Evolutionary conservation across 257 asterid species (phyloP).

Genomic region (Nicotiana noctiflora): DNA sequence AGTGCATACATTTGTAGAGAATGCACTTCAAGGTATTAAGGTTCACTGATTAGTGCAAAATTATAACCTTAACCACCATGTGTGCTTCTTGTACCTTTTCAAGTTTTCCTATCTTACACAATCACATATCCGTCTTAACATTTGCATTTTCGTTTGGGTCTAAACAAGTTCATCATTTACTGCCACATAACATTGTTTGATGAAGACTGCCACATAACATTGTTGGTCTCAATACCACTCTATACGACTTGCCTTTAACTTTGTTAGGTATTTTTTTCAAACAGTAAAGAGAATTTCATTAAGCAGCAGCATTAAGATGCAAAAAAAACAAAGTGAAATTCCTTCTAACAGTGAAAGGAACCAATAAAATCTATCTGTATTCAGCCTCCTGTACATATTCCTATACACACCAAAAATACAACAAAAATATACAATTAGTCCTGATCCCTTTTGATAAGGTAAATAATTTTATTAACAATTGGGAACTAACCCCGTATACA

Average conservation of each 20-base stretch:
- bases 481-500: no score
- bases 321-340: not conserved
- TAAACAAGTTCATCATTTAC: not conserved
- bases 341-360: not conserved
- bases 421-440: not conserved
- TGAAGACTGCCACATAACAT: no score
- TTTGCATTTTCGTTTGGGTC: not conserved
- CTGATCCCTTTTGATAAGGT: no score
- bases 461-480: no score
- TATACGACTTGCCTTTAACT: not conserved
- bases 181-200: not conserved
- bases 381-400: not conserved
- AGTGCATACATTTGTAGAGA: no score
- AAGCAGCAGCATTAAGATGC: not conserved
- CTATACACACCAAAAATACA: not conserved
- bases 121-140: not conserved
- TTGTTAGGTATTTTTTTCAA: not conserved
- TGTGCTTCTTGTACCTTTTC: not conserved
- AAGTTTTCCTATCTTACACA: not conserved
- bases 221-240: not conserved
- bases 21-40: conserved; percentile 1
- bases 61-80: not conserved
- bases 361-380: conserved; percentile 1
- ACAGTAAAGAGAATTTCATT: not conserved
- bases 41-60: not conserved